These are phyloP conservation scores for Lactarius hengduanensis DNA, from an alignment of 768 basidiomycete genomes.

Conservation along the genomic window DNA sequence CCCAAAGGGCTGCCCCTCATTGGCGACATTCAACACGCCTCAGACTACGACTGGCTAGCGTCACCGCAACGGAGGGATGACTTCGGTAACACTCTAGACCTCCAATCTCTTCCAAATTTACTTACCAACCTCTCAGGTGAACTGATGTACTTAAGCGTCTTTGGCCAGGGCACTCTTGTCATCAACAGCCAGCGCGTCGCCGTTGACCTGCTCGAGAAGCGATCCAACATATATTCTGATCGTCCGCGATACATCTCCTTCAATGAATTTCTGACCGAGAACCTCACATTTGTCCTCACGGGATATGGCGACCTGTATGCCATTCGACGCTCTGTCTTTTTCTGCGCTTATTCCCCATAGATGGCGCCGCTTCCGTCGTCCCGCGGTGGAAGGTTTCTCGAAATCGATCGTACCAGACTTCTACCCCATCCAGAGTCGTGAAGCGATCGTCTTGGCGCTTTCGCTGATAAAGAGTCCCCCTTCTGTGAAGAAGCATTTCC, in stretches of 20 bases:
- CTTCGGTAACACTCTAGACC: too few species aligned
- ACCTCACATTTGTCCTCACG: background rate
- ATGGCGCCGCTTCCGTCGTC: background rate
- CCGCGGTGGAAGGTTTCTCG: background rate
- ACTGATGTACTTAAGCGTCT: background rate
- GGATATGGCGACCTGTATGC: background rate
- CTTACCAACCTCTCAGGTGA: too few species aligned
- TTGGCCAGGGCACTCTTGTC: background rate
- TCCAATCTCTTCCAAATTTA: too few species aligned
- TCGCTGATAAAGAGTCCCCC: conserved; percentile 34
- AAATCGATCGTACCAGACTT: background rate
- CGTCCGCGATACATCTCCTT: background rate
- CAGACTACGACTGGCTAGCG: too few species aligned
- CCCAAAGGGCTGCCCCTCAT: background rate
- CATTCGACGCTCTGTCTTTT: background rate
- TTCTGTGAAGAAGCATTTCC: conserved; percentile 30
- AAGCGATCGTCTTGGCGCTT: background rate
- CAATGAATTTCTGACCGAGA: background rate
- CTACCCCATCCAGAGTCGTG: background rate
- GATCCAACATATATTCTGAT: background rate
- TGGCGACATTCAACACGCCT: background rate
- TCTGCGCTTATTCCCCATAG: background rate
- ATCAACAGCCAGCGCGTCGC: background rate
- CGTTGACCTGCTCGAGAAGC: background rate
- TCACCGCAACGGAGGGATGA: too few species aligned